phyloP scores from a whole-genome alignment of 192 early-diverging fungal species.

The Allomyces arbusculus region DNA sequence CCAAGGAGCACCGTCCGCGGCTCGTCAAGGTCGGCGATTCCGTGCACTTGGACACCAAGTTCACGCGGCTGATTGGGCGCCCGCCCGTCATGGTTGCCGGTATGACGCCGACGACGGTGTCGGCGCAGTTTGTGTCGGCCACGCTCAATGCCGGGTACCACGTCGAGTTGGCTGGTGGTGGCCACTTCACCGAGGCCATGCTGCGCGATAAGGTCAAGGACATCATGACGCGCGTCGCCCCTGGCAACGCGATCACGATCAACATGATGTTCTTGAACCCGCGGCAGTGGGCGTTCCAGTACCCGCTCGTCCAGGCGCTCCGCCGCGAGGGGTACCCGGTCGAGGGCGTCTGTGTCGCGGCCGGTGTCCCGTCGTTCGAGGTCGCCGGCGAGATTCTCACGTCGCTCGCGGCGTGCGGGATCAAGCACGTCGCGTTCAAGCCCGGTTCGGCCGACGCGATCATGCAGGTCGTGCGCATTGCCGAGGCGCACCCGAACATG shows the following conservation, averaged over 20 bases:
- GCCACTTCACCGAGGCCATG: constrained; percentile 53
- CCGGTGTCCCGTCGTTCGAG: constrained; percentile 73
- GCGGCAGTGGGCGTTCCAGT: constrained; percentile 81
- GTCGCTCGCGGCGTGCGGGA: constrained; percentile 46
- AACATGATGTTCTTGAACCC: constrained; percentile 84
- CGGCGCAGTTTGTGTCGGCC: constrained; percentile 56
- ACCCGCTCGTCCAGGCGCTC: constrained; percentile 55
- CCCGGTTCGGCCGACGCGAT: constrained; percentile 61
- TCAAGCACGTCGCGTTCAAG: constrained; percentile 72
- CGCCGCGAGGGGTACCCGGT: constrained; percentile 67
- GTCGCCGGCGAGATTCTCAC: constrained; percentile 62
- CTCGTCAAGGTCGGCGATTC: constrained; percentile 49
- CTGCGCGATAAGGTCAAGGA: constrained; percentile 47
- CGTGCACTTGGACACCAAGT: constrained; percentile 66
- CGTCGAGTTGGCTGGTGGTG: constrained; percentile 75
- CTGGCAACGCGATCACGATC: constrained; percentile 72
- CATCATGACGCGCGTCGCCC: constrained; percentile 45
- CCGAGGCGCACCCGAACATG: constrained; percentile 56
- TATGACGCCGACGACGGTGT: constrained; percentile 78
- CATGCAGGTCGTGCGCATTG: constrained; percentile 62
- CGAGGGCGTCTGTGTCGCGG: constrained; percentile 76
- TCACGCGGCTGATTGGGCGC: constrained; percentile 65
- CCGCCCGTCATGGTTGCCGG: constrained; percentile 89
- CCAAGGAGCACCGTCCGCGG: constrained; percentile 58
- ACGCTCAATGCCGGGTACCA: constrained; percentile 79